Evolutionary conservation across 352 stramenopile genomes (phyloP), one percentile per base, ranked within the genome.

Genomic region (Globisporangium camurandrum): DNA sequence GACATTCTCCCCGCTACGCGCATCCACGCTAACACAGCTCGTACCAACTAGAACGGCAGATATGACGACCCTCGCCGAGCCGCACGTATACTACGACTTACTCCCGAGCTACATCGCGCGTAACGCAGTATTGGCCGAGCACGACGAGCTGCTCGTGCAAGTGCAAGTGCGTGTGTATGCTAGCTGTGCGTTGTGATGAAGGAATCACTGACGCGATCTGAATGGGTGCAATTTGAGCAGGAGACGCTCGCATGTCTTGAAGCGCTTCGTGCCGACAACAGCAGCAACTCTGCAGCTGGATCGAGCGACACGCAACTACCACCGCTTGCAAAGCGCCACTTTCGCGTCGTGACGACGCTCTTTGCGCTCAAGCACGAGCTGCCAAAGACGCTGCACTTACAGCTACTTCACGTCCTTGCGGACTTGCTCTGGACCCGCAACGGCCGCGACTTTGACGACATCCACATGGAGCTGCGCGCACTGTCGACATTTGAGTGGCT

Each of bases 351-450:
- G 2, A 64, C 80, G 33, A 88, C 65, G 40, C 61, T 81, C 19
- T 80, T 75, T 62, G 71, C 75, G 39, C 61, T 87, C 48, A 89
- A 89, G 51, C 70, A 88, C 49, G 59, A 59, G 46, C 54, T 89
- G 44, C 67, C 73, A 2, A 46, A 55, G 30, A 2, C 49, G 20
- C 36, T 86, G 36, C 73, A 84, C 23, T 20, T 47, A 12, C 36
- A 72, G 38, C 56, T 89, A 16, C 77, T 86, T 39, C 49, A 70
- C 6, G 56, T 54, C 40, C 55, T 89, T 20, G 58, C 79, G 28
- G 53, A 52, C n/a, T 58, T 81, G 42, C 36, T 84, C 27, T 85
- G 74, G 67, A 62, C 71, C 23, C 42, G 54, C 2, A 49, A 80
- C 28, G 74, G 62, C 14, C 41, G 51, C 9, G 46, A 56, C 2